These are phyloP conservation scores for Saccharomyces paradoxus DNA, from an alignment of 805 yeast genomes.

Conservation along the genomic window DNA sequence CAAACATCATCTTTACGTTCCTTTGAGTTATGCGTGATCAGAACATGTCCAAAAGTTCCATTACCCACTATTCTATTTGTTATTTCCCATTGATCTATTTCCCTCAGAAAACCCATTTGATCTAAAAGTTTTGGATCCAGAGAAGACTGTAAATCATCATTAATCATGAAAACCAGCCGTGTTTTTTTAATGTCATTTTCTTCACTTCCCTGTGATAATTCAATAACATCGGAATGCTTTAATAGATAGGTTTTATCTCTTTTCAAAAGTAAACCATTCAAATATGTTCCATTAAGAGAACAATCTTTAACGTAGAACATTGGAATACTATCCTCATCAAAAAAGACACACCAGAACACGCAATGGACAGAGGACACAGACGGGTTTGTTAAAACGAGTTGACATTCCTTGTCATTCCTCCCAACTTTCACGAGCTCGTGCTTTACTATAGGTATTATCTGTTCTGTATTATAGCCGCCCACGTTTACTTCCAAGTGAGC, in stretches of 20 bases:
- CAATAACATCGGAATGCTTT: constrained; percentile 34
- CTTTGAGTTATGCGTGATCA: constrained; percentile 8
- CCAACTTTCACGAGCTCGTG: constrained; percentile 38
- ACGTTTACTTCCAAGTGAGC: neutral
- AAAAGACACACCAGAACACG: constrained; percentile 39
- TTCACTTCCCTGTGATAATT: constrained; percentile 29
- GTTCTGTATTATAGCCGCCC: constrained; percentile 8
- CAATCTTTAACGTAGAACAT: constrained; percentile 42
- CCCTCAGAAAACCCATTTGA: constrained; percentile 15
- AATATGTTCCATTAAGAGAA: constrained; percentile 44
- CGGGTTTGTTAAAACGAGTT: constrained; percentile 31
- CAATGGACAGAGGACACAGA: constrained; percentile 43
- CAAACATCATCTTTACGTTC: constrained; percentile 29
- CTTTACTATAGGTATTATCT: constrained; percentile 12
- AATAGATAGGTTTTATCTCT: constrained; percentile 31
- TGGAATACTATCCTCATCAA: constrained; percentile 41
- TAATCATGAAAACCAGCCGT: neutral
- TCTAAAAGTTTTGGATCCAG: constrained; percentile 8
- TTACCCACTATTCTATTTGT: constrained; percentile 38
- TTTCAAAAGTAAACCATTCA: constrained; percentile 33
- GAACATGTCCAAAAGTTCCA: constrained; percentile 54
- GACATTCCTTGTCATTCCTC: constrained; percentile 30
- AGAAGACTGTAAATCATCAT: constrained; percentile 5
- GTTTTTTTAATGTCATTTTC: neutral
- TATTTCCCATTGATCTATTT: constrained; percentile 36